Conservation (phyloP, 805 yeast species). For the Wickerhamiella kazuoi region DNA sequence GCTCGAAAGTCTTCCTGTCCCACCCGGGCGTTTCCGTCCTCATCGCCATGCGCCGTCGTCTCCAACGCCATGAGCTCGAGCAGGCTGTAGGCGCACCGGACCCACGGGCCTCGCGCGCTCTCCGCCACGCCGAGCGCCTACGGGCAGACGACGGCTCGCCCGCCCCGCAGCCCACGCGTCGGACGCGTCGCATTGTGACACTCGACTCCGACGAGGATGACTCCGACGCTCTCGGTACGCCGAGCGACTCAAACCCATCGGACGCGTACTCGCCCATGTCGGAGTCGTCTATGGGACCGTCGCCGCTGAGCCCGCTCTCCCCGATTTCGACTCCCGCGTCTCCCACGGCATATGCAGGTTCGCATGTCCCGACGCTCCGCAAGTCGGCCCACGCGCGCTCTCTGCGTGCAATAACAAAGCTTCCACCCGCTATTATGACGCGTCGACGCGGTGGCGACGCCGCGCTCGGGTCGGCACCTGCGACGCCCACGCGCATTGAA, state of each 20-base stretch:
- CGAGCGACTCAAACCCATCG: not conserved
- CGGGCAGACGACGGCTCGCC: not conserved
- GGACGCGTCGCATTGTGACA: not conserved
- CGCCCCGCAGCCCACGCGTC: too few relatives aligned
- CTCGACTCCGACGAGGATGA: not conserved
- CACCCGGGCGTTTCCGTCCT: too few relatives aligned
- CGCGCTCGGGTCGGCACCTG: too few relatives aligned
- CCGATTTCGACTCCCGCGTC: not conserved
- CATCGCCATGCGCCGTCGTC: not conserved
- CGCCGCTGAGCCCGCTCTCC: not conserved
- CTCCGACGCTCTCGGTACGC: too few relatives aligned
- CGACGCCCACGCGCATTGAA: too few relatives aligned
- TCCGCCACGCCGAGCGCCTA: not conserved
- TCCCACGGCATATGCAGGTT: too few relatives aligned
- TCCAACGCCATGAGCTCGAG: not conserved
- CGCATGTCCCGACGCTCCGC: too few relatives aligned
- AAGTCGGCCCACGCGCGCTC: too few relatives aligned
- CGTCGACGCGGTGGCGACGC: too few relatives aligned
- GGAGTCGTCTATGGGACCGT: not conserved
- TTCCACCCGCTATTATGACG: too few relatives aligned
- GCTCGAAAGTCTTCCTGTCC: too few relatives aligned
- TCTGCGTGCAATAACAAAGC: too few relatives aligned
- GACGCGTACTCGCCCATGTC: not conserved
- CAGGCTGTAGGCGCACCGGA: not conserved
- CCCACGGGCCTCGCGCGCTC: not conserved